Evolutionary conservation across 1,139 yeast species (phyloP), one percentile per base, ranked within the genome.

Genomic region (Pneumocystis sp.): DNA sequence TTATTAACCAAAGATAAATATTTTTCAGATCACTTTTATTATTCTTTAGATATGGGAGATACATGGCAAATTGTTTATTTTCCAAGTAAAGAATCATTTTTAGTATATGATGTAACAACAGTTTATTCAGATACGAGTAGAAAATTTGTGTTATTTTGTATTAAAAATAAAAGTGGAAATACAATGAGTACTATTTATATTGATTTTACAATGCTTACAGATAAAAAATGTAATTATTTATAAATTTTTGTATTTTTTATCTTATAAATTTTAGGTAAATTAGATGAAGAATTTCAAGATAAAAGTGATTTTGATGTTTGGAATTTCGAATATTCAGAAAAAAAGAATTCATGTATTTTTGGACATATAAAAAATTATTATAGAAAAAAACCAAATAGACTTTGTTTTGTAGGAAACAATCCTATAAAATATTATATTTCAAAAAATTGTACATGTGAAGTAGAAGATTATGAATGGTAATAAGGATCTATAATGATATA

Each of bases 101-200:
- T 76, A 12, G 81, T 91, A 4, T 75, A 79, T 61, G 97, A 95
- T 72, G 79, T 93, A 68, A 88, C 91, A 0, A 93, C 97, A 0
- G 91, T 90, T 45, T 97, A 97, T 7, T 82, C 90, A 3, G 98
- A 93, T 73, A 87, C 90, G 1, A 84, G 96, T 1, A 79, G 90
- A 68, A 85, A 85, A 72, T 91, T 95, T 71, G 72, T 85, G 65
- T 71, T 87, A 42, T 75, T 86, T 65, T 79, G 80, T 0, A 74
- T 75, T 65, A 74, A 77, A 1, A 77, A 77, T 3, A 72, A 74
- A n/a, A 74, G 73, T 62, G 83, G 82, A 39, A 80, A 75, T 19
- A 72, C 75, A 50, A 79, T 79, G 67, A 79, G 87, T 1, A 63
- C 68, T 21, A 62, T 67, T n/a, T 17, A 56, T 8, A 72, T 95